Conservation (phyloP, 2,329 filamentous ascomycete genomes). For the Colletotrichum limetticola region DNA sequence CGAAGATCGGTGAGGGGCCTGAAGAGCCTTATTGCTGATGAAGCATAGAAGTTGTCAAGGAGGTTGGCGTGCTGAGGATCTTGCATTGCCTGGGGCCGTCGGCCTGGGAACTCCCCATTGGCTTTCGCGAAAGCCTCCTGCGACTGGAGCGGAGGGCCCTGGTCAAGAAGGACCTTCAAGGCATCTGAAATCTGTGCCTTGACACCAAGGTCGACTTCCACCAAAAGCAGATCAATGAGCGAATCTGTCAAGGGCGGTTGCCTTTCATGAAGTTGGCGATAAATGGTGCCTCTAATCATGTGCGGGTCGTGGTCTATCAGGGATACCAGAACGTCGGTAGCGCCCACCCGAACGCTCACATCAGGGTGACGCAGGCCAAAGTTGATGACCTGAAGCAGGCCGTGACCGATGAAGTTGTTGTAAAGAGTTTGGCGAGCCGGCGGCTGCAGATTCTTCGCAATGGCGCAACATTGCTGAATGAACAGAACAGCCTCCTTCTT, state of each 20-base stretch:
- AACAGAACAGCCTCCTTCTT: constrained; percentile 97
- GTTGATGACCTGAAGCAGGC: constrained; percentile 88
- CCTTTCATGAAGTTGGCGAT: constrained; percentile 90
- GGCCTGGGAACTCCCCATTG: constrained; percentile 75
- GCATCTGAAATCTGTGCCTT: constrained; percentile 96
- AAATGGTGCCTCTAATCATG: constrained; percentile 93
- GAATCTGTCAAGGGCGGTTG: constrained; percentile 89
- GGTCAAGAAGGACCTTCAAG: constrained; percentile 93
- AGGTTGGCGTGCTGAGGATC: constrained; percentile 87
- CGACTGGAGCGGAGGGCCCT: constrained; percentile 58
- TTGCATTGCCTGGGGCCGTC: constrained; percentile 62
- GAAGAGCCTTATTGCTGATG: constrained; percentile 86
- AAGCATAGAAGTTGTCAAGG: constrained; percentile 88
- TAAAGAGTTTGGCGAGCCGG: constrained; percentile 84
- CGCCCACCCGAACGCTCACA: constrained; percentile 87
- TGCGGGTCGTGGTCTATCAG: constrained; percentile 96
- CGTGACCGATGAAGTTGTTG: constrained; percentile 88
- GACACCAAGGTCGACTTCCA: constrained; percentile 92
- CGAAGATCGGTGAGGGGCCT: constrained; percentile 86
- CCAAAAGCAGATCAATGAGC: constrained; percentile 88
- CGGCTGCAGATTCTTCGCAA: constrained; percentile 93
- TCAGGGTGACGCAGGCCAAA: constrained; percentile 90
- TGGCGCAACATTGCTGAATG: constrained; percentile 94
- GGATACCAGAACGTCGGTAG: constrained; percentile 91
- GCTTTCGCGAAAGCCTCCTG: constrained; percentile 70